Evolutionary conservation across 2,329 filamentous ascomycete genomes (phyloP).

Genomic region (Pseudocercospora eumusae): DNA sequence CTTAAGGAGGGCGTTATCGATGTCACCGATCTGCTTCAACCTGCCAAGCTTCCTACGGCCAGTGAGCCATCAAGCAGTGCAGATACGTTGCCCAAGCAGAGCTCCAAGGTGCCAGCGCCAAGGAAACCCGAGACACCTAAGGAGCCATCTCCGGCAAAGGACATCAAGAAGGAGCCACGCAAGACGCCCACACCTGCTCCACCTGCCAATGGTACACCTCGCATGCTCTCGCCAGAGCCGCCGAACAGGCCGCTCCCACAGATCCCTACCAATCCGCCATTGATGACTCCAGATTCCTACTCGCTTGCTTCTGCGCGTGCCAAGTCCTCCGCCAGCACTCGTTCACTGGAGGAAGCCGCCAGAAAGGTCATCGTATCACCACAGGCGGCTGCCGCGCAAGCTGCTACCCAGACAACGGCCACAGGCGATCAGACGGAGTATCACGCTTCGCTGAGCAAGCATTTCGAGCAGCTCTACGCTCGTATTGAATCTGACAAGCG

Average conservation of each 20-base stretch:
- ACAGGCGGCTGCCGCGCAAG: slow-evolving; percentile 17
- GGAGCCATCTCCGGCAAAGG: slow-evolving; percentile 22
- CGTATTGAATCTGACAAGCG: slow-evolving; percentile 70
- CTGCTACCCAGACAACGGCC: slow-evolving; percentile 15
- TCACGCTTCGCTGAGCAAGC: slow-evolving; percentile 41
- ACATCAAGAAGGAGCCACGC: slow-evolving; percentile 28
- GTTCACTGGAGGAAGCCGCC: slow-evolving; percentile 24
- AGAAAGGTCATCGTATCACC: slow-evolving; percentile 25
- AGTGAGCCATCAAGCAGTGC: slow-evolving; percentile 27
- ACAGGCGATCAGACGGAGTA: slow-evolving; percentile 18
- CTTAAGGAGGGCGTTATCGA: slow-evolving; percentile 71
- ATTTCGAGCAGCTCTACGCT: slow-evolving; percentile 59
- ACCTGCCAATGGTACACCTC: slow-evolving; percentile 18
- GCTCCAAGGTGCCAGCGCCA: slow-evolving; percentile 22
- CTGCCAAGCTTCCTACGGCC: slow-evolving; percentile 19
- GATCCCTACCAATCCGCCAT: slow-evolving; percentile 36
- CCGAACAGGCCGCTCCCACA: slow-evolving; percentile 31
- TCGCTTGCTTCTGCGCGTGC: slow-evolving; percentile 38
- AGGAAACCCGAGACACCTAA: slow-evolving; percentile 34
- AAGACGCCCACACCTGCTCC: slow-evolving; percentile 24
- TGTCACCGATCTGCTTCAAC: slow-evolving; percentile 63
- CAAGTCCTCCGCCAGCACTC: slow-evolving; percentile 21
- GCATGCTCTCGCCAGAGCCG: slow-evolving; percentile 26
- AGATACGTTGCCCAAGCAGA: slow-evolving; percentile 23
- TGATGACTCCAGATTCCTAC: slow-evolving; percentile 45